These are phyloP conservation scores for Candida fluviatilis DNA, from an alignment of 805 yeast genomes.

Conservation along the genomic window DNA sequence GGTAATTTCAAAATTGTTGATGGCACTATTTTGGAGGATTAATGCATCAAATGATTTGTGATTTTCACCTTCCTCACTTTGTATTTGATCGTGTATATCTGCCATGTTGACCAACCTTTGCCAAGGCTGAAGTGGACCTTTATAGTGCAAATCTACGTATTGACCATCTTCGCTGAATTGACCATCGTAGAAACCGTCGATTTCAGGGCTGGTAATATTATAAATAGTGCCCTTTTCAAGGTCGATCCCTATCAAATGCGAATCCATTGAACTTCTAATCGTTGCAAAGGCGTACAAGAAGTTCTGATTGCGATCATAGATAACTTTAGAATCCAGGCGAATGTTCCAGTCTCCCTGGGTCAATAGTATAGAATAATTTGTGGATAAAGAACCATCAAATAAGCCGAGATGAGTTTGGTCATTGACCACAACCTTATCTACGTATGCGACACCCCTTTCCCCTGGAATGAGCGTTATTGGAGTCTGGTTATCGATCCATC, in stretches of 20 bases:
- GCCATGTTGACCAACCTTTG: constrained; percentile 59
- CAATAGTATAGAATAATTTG: constrained; percentile 41
- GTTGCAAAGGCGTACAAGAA: constrained; percentile 64
- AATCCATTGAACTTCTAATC: constrained; percentile 69
- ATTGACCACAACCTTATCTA: constrained; percentile 61
- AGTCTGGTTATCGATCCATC: constrained; percentile 55
- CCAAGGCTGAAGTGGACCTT: constrained; percentile 76
- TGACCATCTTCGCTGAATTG: constrained; percentile 74
- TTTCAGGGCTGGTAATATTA: constrained; percentile 45
- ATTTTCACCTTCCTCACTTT: constrained; percentile 7
- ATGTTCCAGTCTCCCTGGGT: constrained; percentile 83
- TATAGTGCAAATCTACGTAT: constrained; percentile 58
- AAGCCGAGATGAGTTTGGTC: constrained; percentile 73
- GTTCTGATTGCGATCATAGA: constrained; percentile 43
- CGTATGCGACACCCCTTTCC: constrained; percentile 41
- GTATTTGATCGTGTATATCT: constrained; percentile 13
- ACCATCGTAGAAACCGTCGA: constrained; percentile 60
- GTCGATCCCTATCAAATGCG: constrained; percentile 70
- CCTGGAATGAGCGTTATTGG: constrained; percentile 15
- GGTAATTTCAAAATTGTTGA: constrained; percentile 17
- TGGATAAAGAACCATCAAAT: constrained; percentile 55
- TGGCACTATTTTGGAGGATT: constrained; percentile 10
- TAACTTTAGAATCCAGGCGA: constrained; percentile 54
- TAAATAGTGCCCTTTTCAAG: constrained; percentile 31
- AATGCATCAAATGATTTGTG: constrained; percentile 8